A percentile compares a stretch with the other conserved stretches of the same genome.
phyloP scores from a whole-genome alignment of 2,329 filamentous ascomycete genomes.

The Colletotrichum chlorophyti region DNA sequence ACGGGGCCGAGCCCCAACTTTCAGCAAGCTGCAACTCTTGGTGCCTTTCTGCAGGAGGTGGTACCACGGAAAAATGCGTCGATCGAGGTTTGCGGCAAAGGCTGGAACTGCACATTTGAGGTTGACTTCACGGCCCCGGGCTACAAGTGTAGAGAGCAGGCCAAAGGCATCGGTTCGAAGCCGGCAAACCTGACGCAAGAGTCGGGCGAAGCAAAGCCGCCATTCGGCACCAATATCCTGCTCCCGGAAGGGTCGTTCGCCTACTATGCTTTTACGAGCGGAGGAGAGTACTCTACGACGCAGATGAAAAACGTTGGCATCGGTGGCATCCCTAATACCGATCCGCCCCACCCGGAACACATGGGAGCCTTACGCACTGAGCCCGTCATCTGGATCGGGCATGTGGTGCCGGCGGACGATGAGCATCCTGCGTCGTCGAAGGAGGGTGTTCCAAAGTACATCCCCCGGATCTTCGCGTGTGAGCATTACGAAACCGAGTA shows the following conservation, averaged over 20 bases:
- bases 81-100: slow-evolving; percentile 38
- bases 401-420: slow-evolving; percentile 31
- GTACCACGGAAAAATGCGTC: slow-evolving; percentile 36
- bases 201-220: slow-evolving; percentile 33
- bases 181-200: slow-evolving; percentile 31
- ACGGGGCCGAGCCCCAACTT: slow-evolving; percentile 35
- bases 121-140: slow-evolving; percentile 42
- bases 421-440: slow-evolving; percentile 28
- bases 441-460: slow-evolving; percentile 34
- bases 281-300: slow-evolving; percentile 36
- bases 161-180: slow-evolving; percentile 36
- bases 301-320: slow-evolving; percentile 33
- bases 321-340: slow-evolving; percentile 37
- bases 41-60: slow-evolving; percentile 34
- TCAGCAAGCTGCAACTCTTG: slow-evolving; percentile 37
- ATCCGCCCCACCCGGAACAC: slow-evolving; percentile 33
- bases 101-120: slow-evolving; percentile 44
- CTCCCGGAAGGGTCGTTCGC: slow-evolving; percentile 38
- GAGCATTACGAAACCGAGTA: slow-evolving; percentile 44
- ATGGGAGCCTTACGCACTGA: slow-evolving; percentile 43
- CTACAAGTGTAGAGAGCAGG: slow-evolving; percentile 42
- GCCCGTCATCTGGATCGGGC: slow-evolving; percentile 44
- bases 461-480: slow-evolving; percentile 42
- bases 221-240: slow-evolving; percentile 37
- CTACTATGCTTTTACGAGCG: slow-evolving; percentile 38